These are phyloP conservation scores for Chondrus crispus DNA, from an alignment of 23 red algal species.

Conservation along the genomic window DNA sequence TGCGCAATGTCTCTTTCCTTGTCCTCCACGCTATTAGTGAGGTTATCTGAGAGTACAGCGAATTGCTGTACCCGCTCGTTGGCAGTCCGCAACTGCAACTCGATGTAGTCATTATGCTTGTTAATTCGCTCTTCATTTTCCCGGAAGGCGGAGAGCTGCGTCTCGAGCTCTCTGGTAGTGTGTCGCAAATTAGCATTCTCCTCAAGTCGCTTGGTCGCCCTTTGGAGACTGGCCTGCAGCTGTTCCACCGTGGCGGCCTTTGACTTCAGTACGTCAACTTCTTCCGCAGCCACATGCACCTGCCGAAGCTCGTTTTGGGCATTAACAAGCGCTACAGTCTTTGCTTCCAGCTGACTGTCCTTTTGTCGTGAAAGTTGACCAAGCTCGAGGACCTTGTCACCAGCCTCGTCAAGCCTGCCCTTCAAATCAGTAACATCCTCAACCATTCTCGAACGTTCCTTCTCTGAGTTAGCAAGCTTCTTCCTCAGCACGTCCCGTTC, in stretches of 20 bases:
- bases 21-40: constrained; percentile 31
- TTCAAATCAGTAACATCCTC: constrained; percentile 10
- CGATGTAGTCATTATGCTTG: constrained; percentile 40
- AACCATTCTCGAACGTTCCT: constrained; percentile 2
- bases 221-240: constrained; percentile 41
- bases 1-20: constrained; percentile 24
- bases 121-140: constrained; percentile 28
- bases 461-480: constrained; percentile 24
- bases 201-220: constrained; percentile 49
- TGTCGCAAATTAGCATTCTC: constrained; percentile 32
- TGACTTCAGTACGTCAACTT: constrained; percentile 36
- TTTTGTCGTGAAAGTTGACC: neutral
- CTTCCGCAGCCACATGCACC: constrained; percentile 40
- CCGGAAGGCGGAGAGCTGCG: constrained; percentile 27
- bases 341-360: constrained; percentile 1
- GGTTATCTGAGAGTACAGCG: constrained; percentile 21
- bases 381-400: constrained; percentile 21
- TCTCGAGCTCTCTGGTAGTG: constrained; percentile 34
- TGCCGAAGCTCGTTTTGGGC: constrained; percentile 13
- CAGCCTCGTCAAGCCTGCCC: constrained; percentile 46
- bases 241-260: constrained; percentile 35
- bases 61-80: constrained; percentile 36
- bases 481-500: constrained; percentile 40
- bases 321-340: constrained; percentile 30
- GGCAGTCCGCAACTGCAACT: constrained; percentile 26